Conservation (phyloP, 805 yeast genomes). For the Lachancea quebecensis region DNA sequence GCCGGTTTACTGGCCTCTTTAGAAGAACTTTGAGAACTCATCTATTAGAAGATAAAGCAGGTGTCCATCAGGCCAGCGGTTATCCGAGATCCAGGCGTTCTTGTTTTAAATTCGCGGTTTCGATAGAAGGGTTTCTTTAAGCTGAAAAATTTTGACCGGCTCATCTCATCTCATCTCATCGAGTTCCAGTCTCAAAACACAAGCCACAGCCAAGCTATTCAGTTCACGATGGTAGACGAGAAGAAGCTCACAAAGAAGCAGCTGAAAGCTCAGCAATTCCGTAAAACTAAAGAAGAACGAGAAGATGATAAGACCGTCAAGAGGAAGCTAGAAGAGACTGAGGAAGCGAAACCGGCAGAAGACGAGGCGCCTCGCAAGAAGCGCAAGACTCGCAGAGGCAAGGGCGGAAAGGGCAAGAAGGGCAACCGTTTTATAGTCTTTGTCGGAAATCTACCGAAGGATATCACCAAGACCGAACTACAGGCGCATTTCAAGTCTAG, state of each 20-base stretch:
- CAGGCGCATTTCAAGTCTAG: slow-evolving; percentile 64
- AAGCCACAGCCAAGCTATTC: background rate
- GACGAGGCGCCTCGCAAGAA: slow-evolving; percentile 44
- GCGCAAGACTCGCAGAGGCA: slow-evolving; percentile 72
- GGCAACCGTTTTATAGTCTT: slow-evolving; percentile 69
- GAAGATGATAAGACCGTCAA: slow-evolving; percentile 19
- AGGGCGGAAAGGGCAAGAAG: slow-evolving; percentile 52
- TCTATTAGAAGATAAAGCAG: background rate
- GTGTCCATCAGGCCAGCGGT: too few relatives aligned
- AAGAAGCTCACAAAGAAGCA: slow-evolving; percentile 33
- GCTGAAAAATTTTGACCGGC: slow-evolving; percentile 6
- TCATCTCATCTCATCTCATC: slow-evolving; percentile 5
- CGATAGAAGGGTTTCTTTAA: too few relatives aligned
- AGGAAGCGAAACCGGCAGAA: slow-evolving; percentile 21
- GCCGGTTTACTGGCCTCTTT: background rate
- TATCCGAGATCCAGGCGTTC: too few relatives aligned
- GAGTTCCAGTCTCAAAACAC: background rate
- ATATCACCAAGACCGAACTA: slow-evolving; percentile 54
- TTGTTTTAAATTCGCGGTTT: too few relatives aligned
- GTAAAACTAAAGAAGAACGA: slow-evolving; percentile 28
- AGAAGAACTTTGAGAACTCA: background rate
- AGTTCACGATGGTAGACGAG: slow-evolving; percentile 10
- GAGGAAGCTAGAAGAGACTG: slow-evolving; percentile 23
- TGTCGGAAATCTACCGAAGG: slow-evolving; percentile 85
- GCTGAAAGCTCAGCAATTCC: slow-evolving; percentile 30